Base-by-base conservation (phyloP, 129 eudicot species). In the Arctium minus region DNA sequence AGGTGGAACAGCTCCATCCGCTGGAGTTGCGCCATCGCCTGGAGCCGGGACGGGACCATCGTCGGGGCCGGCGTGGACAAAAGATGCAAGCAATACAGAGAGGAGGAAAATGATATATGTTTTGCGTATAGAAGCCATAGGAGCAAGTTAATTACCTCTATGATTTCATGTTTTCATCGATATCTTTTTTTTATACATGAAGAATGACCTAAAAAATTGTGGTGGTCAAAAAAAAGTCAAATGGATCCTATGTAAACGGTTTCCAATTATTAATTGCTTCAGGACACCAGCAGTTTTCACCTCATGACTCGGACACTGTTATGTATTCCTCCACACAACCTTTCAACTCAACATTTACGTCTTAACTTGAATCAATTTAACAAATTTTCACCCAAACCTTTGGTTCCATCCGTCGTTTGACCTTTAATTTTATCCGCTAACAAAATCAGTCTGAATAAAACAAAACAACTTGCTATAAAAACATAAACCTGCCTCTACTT, bases 21-120 rank as follows among this genome's bases (percentile, higher is more conserved):
- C 27, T 22, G 27, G 27, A 22, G 27, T 0, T 10, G 53, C 12
- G 0, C 11, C 53, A 9, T 2, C 53, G 2, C 53, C 53, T 10
- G 13, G 53, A 8, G 13, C 56, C 10, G 15, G 15, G 0, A 15
- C 56, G 27, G 27, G 27, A 9, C 2, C 4, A 33, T 38, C 11
- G 22, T 4, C 75, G 77, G 39, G 83, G 60, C 73, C 74, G 17
- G 37, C 38, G 17, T 32, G 33, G 36, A 75, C 50, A 7, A 18
- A 40, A 48, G 87, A 82, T 70, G 80, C 44, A 65, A 75, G 81
- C 40, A 60, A 46, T 79, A 82, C 9, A 22, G 81, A 15, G n/a
- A 85, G 35, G 42, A 88, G 27, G 53, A 84, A 22, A 76, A 62
- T 7, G 5, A 65, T 4, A 70, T 36, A n/a, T 39, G 70, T 33